Percentiles rank a stretch among this genome's conserved stretches.
Conservation (phyloP, 805 yeast genomes). For the Saccharomycopsis microspora region DNA sequence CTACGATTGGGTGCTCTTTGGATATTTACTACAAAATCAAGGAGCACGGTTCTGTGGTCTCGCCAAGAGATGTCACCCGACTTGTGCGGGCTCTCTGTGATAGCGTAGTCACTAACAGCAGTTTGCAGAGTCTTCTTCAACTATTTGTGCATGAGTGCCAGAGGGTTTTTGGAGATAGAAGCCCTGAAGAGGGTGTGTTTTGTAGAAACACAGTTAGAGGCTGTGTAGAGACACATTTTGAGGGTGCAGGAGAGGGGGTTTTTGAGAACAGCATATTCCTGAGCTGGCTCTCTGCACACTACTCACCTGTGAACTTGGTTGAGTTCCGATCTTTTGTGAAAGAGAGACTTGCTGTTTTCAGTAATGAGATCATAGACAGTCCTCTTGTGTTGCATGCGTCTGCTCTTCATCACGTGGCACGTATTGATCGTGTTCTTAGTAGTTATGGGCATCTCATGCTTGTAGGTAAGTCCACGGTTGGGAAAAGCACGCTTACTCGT, state of each 20-base stretch:
- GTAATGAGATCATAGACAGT: slow-evolving; percentile 66
- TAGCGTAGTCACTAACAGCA: slow-evolving; percentile 7
- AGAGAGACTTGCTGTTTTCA: slow-evolving; percentile 56
- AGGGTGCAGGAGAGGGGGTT: slow-evolving; percentile 27
- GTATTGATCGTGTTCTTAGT: slow-evolving; percentile 71
- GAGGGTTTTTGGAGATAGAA: slow-evolving; percentile 65
- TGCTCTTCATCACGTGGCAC: slow-evolving; percentile 58
- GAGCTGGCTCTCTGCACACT: slow-evolving; percentile 60
- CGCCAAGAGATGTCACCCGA: slow-evolving; percentile 86
- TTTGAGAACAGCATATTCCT: slow-evolving; percentile 50
- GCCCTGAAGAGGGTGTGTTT: no score
- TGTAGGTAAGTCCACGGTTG: slow-evolving; percentile 75
- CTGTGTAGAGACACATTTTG: no score
- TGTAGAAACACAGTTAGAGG: no score
- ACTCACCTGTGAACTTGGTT: slow-evolving; percentile 38
- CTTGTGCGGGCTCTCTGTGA: slow-evolving; percentile 13
- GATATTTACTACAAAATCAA: slow-evolving; percentile 40
- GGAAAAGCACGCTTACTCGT: slow-evolving; percentile 61
- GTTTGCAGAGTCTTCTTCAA: slow-evolving; percentile 37
- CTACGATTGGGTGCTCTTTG: slow-evolving; percentile 51
- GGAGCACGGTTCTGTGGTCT: slow-evolving; percentile 41
- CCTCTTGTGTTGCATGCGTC: slow-evolving; percentile 56
- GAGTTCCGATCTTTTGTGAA: slow-evolving; percentile 43
- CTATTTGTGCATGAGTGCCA: slow-evolving; percentile 77
- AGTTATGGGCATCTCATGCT: slow-evolving; percentile 85